Base-by-base conservation (phyloP, 2,329 filamentous ascomycete genomes). In the Curvularia spicifera region DNA sequence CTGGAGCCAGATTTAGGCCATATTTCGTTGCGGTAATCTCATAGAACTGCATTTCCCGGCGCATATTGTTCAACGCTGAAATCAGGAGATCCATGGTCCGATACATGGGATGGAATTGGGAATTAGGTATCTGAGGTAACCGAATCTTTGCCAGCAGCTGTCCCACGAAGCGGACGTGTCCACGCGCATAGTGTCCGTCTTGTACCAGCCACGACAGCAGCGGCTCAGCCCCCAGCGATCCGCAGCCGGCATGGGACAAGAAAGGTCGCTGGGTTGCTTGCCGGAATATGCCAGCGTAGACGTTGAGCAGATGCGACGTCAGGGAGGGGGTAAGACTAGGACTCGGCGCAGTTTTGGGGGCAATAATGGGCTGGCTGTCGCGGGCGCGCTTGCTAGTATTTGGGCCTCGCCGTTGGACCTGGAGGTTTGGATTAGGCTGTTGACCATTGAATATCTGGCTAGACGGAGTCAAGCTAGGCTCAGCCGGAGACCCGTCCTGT, bases 191-290 rank as follows among this genome's bases (percentile, higher is more conserved):
- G 58, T 91, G 83, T 8, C 87, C 81, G 74, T 91, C 89, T 74
- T 91, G 89, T 12, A 86, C 85, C 43, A 92, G 85, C 89, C 89
- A 92, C 72, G 83, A 81, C 20, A 84, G 83, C 10, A 91, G 79
- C 1, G 81, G 76, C 0, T 79, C 69, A 48, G 85, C 85, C 18
- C 84, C 78, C 18, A 90, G 78, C 0, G 82, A 84, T 22, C 89
- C 89, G 54, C 82, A 80, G 13, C 88, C 88, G 5, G 89, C 89
- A 47, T 85, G 82, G 10, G 79, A 80, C 51, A 92, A 84, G 76
- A 92, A 91, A 0, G 85, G 81, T 53, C 87, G 83, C 59, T 88
- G 86, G 0, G 89, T 91, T 10, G 89, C 87, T 28, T 76, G 75
- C 3, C 74, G 77, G 72, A 85, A 85, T 46, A 79, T 77, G 4